These are phyloP conservation scores for Infundibulicybe gibba DNA, from an alignment of 768 basidiomycete species.

Conservation along the genomic window DNA sequence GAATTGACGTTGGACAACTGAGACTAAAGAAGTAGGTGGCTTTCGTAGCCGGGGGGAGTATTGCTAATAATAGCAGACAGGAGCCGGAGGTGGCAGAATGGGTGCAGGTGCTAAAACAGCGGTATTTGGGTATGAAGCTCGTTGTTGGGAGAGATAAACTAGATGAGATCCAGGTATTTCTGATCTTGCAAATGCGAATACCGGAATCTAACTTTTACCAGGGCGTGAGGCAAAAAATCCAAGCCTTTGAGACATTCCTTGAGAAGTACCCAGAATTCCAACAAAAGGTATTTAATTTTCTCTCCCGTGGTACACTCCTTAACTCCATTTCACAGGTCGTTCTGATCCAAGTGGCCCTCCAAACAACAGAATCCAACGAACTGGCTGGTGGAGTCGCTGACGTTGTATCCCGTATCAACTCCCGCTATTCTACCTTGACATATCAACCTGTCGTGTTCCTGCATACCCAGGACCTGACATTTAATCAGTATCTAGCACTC, in stretches of 20 bases:
- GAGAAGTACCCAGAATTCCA: conserved; percentile 78
- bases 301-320: neutral
- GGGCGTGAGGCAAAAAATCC: conserved; percentile 81
- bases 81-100: conserved; percentile 81
- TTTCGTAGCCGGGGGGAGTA: neutral
- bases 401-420: conserved; percentile 76
- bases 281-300: conserved; percentile 46
- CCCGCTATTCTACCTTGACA: conserved; percentile 77
- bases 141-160: conserved; percentile 88
- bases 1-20: conserved; percentile 73
- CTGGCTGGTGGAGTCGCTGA: conserved; percentile 71
- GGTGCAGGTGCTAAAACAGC: conserved; percentile 74
- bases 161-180: conserved; percentile 69
- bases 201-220: conserved; percentile 10
- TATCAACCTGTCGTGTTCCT: conserved; percentile 88
- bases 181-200: neutral
- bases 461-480: conserved; percentile 81
- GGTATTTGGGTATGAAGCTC: conserved; percentile 83
- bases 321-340: conserved; percentile 42
- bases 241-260: conserved; percentile 80
- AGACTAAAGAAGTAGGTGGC: conserved; percentile 59
- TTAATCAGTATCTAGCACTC: conserved; percentile 81
- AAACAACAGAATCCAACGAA: conserved; percentile 77
- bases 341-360: conserved; percentile 84
- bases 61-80: conserved; percentile 32